A percentile compares a stretch with the other conserved stretches of the same genome.
Conservation (phyloP, 2,329 filamentous ascomycete genomes). For the Drechslera avenae region DNA sequence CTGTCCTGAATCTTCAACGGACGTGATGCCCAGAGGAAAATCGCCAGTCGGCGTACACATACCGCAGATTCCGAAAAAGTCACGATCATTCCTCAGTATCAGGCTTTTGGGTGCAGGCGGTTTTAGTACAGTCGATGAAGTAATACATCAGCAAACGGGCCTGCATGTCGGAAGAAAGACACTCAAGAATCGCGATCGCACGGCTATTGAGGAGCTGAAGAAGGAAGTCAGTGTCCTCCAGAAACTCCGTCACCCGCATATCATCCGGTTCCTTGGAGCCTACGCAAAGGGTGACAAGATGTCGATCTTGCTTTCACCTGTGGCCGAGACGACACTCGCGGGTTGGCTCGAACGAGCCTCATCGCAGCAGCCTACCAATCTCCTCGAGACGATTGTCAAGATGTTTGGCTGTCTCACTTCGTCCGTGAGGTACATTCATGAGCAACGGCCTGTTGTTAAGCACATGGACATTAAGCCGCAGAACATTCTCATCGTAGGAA, state of each 20-base stretch:
- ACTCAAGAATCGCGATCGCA: conserved; percentile 43
- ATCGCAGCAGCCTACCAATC: conserved; percentile 26
- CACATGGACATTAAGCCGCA: conserved; percentile 49
- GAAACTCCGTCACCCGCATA: conserved; percentile 47
- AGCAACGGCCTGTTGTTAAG: conserved; percentile 43
- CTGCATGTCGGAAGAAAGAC: conserved; percentile 45
- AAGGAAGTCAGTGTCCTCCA: conserved; percentile 46
- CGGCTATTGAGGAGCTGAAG: conserved; percentile 40
- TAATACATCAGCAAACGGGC: conserved; percentile 43
- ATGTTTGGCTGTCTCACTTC: conserved; percentile 47
- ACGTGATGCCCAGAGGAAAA: background rate
- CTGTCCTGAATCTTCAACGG: background rate
- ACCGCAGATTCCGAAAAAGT: conserved; percentile 11
- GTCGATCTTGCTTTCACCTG: conserved; percentile 44
- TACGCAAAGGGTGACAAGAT: conserved; percentile 46
- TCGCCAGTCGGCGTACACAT: background rate
- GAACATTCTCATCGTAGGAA: conserved; percentile 45
- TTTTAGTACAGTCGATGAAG: conserved; percentile 48
- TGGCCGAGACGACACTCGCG: conserved; percentile 45
- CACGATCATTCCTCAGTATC: conserved; percentile 42
- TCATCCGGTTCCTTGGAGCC: conserved; percentile 47
- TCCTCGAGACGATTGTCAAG: conserved; percentile 34
- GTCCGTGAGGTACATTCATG: conserved; percentile 45
- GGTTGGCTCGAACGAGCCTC: conserved; percentile 38
- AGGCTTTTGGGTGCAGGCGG: conserved; percentile 45